phyloP scores from a whole-genome alignment of 805 yeast genomes.

The Naumovozyma dairenensis region DNA sequence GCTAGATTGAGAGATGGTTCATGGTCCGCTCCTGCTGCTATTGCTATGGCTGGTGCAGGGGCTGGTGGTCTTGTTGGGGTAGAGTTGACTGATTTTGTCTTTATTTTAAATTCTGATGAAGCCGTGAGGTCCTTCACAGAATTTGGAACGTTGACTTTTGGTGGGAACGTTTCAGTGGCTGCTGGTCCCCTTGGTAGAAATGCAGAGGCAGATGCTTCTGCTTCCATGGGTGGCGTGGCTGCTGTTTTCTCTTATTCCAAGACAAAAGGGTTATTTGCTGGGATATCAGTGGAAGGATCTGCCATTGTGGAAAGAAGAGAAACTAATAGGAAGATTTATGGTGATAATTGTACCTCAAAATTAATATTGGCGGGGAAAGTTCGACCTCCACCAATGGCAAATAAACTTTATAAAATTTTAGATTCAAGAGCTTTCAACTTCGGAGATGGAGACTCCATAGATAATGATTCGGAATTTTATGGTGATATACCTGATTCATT shows the following conservation, averaged over 20 bases:
- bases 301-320: slow-evolving; percentile 95
- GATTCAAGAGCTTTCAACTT: slow-evolving; percentile 74
- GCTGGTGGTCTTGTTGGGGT: slow-evolving; percentile 98
- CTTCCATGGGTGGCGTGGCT: slow-evolving; percentile 75
- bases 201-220: slow-evolving; percentile 95
- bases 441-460: slow-evolving; percentile 37
- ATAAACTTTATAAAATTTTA: slow-evolving; percentile 72
- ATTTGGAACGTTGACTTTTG: slow-evolving; percentile 86
- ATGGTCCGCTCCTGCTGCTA: slow-evolving; percentile 97
- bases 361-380: slow-evolving; percentile 74
- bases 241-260: slow-evolving; percentile 91
- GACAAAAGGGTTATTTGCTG: slow-evolving; percentile 95
- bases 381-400: slow-evolving; percentile 84
- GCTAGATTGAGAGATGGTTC: slow-evolving; percentile 89
- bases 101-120: slow-evolving; percentile 73
- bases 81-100: slow-evolving; percentile 92
- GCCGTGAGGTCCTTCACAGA: slow-evolving; percentile 95
- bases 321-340: slow-evolving; percentile 91
- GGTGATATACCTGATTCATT: slow-evolving; percentile 44
- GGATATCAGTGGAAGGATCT: slow-evolving; percentile 94
- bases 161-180: slow-evolving; percentile 91
- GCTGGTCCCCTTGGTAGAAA: slow-evolving; percentile 97
- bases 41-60: slow-evolving; percentile 97
- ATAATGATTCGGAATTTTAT: slow-evolving; percentile 52
- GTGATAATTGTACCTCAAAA: slow-evolving; percentile 77